phyloP scores from a whole-genome alignment of 2,329 filamentous ascomycete species.

The Fusarium cyanostomum region DNA sequence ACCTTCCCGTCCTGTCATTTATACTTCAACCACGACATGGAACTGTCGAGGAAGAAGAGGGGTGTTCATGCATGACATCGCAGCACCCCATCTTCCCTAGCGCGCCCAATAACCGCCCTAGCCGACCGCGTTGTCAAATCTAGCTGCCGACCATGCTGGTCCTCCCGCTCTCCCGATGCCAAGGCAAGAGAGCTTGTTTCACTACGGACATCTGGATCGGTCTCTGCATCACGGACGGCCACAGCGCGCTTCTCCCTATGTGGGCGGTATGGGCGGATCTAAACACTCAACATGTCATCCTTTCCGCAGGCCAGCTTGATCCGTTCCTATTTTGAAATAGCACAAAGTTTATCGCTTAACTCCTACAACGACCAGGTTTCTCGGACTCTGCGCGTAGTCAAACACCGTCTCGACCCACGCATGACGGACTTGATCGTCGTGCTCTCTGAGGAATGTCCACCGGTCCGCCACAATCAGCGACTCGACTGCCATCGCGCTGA shows the following conservation, averaged over 20 bases:
- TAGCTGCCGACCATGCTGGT: constrained; percentile 7
- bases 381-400: constrained; percentile 84
- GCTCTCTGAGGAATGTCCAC: constrained; percentile 87
- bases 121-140: constrained; percentile 23
- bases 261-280: constrained; percentile 1
- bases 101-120: constrained; percentile 31
- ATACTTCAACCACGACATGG: constrained; percentile 14
- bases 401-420: constrained; percentile 96
- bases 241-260: constrained; percentile 3
- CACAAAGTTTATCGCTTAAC: constrained; percentile 69
- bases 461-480: constrained; percentile 90
- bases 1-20: constrained; percentile 15
- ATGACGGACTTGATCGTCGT: constrained; percentile 72
- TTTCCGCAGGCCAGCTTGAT: constrained; percentile 13
- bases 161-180: constrained; percentile 14
- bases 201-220: constrained; percentile 6
- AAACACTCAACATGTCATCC: background rate
- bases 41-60: constrained; percentile 19
- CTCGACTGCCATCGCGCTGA: constrained; percentile 89
- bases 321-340: constrained; percentile 27
- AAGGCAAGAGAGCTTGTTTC: constrained; percentile 20
- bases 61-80: constrained; percentile 45
- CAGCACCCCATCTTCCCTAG: constrained; percentile 17
- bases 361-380: constrained; percentile 93
- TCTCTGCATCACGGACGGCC: constrained; percentile 14